Conservation (phyloP, 1,284 basidiomycete species). For the Irpex sp. region DNA sequence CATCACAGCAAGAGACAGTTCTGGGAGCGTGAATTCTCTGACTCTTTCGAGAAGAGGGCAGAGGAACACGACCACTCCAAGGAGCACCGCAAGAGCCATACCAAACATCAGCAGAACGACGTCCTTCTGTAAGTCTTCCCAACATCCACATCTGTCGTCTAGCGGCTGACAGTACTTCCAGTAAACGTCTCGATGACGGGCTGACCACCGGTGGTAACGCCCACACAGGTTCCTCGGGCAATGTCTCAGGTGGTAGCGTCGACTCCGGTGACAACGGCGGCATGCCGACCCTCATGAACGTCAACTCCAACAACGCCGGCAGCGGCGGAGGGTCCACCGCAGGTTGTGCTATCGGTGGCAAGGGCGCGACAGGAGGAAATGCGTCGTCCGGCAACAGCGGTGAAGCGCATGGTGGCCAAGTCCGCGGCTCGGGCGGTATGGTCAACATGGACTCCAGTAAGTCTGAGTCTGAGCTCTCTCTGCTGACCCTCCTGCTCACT, state of each 20-base stretch:
- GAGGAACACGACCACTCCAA: neutral
- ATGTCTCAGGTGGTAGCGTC: conserved; percentile 23
- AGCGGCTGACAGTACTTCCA: neutral
- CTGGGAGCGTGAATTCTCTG: conserved; percentile 4
- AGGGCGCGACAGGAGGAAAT: conserved; percentile 25
- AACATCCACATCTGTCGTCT: neutral
- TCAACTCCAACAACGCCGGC: conserved; percentile 29
- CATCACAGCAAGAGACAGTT: conserved; percentile 12
- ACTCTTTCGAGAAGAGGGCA: neutral
- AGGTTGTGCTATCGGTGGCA: conserved; percentile 23
- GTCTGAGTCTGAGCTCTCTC: conserved; percentile 3
- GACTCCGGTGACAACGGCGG: conserved; percentile 20
- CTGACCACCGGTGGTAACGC: conserved; percentile 25
- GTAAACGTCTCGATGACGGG: conserved; percentile 20
- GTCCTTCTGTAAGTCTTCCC: neutral
- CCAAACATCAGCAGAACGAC: neutral
- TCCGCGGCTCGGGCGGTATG: conserved; percentile 23
- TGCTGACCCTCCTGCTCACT: neutral
- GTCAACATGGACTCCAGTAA: conserved; percentile 27
- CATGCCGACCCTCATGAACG: conserved; percentile 26
- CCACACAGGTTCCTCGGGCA: conserved; percentile 21
- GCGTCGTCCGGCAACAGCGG: conserved; percentile 25
- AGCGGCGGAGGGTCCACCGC: conserved; percentile 23
- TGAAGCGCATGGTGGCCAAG: conserved; percentile 22
- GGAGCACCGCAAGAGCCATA: neutral